Conservation (phyloP, 352 stramenopile genomes). For the Globisporangium alternatum region DNA sequence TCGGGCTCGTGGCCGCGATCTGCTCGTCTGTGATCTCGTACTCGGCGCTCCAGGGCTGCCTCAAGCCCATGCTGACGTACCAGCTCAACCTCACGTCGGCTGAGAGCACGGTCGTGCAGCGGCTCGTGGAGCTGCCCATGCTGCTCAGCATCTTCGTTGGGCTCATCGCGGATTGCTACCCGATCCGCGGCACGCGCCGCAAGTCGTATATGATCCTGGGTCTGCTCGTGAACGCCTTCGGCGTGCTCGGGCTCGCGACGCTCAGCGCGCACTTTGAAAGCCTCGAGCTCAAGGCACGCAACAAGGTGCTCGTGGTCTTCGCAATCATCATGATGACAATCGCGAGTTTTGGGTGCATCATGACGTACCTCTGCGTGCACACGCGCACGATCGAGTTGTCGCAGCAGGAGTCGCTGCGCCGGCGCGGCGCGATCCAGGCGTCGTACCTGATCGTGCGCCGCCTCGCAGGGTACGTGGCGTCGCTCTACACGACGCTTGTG, state of each 20-base stretch:
- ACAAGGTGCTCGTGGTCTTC: conserved; percentile 19
- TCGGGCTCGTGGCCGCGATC: conserved; percentile 56
- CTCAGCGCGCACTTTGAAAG: conserved; percentile 44
- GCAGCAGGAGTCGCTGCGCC: conserved; percentile 33
- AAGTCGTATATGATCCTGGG: conserved; percentile 92
- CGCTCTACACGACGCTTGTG: conserved; percentile 12
- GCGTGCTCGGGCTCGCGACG: conserved; percentile 49
- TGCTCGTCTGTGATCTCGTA: conserved; percentile 75
- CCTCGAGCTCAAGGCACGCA: conserved; percentile 29
- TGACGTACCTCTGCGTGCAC: conserved; percentile 38
- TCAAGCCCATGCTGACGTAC: conserved; percentile 31
- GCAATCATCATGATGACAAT: conserved; percentile 26
- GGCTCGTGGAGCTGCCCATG: conserved; percentile 82
- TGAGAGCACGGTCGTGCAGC: conserved; percentile 33
- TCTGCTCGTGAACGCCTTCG: conserved; percentile 49
- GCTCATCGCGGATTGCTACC: conserved; percentile 87
- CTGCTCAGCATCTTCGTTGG: conserved; percentile 88
- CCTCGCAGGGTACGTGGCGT: conserved; percentile 15
- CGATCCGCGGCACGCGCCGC: conserved; percentile 85
- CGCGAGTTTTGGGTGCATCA: conserved; percentile 36
- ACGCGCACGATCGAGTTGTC: conserved; percentile 38
- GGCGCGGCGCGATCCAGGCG: conserved; percentile 26
- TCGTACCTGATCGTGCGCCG: conserved; percentile 38
- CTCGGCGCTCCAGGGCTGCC: conserved; percentile 36
- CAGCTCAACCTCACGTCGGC: conserved; percentile 24